These are phyloP conservation scores for Ceratocystiopsis brevicomis DNA, from an alignment of 2,329 filamentous ascomycete genomes.

Conservation along the genomic window DNA sequence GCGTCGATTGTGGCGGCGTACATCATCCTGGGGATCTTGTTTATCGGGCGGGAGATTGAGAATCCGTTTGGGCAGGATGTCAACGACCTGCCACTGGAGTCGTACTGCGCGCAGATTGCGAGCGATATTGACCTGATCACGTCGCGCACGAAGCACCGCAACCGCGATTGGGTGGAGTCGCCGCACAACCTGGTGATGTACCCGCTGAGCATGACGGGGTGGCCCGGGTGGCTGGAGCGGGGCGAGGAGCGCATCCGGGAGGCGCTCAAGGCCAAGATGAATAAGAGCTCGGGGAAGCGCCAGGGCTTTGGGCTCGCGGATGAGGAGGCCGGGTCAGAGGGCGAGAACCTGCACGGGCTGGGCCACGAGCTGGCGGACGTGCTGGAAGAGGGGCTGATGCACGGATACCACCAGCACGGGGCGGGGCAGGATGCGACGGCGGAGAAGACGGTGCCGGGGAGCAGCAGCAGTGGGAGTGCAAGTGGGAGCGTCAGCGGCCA, in stretches of 20 bases:
- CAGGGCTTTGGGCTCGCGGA: constrained; percentile 3
- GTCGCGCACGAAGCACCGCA: constrained; percentile 29
- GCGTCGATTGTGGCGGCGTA: constrained; percentile 47
- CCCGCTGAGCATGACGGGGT: constrained; percentile 25
- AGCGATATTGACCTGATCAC: constrained; percentile 46
- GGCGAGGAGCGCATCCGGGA: constrained; percentile 26
- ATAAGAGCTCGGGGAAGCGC: constrained; percentile 14
- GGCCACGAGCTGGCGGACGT: too few species aligned
- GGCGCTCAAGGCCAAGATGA: constrained; percentile 20
- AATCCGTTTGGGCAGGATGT: constrained; percentile 52
- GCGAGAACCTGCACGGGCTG: too few species aligned
- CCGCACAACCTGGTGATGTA: constrained; percentile 21
- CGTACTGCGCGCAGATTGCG: constrained; percentile 45
- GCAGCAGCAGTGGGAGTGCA: too few species aligned
- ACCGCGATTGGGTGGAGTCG: constrained; percentile 27
- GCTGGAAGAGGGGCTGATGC: too few species aligned
- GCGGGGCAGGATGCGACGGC: too few species aligned
- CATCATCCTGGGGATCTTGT: constrained; percentile 51
- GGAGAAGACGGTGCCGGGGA: too few species aligned
- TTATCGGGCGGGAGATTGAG: constrained; percentile 50
- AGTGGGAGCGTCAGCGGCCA: too few species aligned
- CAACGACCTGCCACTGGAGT: constrained; percentile 47
- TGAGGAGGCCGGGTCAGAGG: too few species aligned
- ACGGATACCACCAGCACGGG: too few species aligned
- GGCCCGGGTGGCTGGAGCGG: constrained; percentile 27